phyloP scores from a whole-genome alignment of 2,329 filamentous ascomycete genomes.

The Trichophaea hybrida region DNA sequence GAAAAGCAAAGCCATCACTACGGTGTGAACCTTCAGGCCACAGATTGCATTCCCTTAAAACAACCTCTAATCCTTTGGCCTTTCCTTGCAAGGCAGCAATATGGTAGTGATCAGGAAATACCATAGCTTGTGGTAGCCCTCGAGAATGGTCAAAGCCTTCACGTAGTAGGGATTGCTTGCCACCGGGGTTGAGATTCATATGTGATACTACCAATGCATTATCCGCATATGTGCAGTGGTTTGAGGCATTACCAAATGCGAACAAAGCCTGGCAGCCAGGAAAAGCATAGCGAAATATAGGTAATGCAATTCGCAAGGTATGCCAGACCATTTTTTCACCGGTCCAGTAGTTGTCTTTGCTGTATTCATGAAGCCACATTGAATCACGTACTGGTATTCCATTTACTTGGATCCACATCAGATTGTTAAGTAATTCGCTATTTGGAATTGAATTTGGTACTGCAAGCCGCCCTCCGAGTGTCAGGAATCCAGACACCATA shows the following conservation, averaged over 20 bases:
- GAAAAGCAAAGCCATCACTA: neutral
- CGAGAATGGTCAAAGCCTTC: slow-evolving; percentile 6
- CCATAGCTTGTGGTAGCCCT: neutral
- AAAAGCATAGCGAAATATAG: slow-evolving; percentile 6
- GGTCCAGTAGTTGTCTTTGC: slow-evolving; percentile 11
- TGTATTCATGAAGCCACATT: slow-evolving; percentile 3
- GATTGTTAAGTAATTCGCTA: neutral
- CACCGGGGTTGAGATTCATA: slow-evolving; percentile 1
- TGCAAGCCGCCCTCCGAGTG: too few relatives aligned
- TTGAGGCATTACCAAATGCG: slow-evolving; percentile 12
- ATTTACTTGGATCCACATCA: neutral
- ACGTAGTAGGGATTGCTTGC: neutral
- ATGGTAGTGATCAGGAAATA: neutral
- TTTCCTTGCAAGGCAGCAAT: neutral
- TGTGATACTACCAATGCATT: slow-evolving; percentile 4
- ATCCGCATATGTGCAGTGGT: slow-evolving; percentile 3
- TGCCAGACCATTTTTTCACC: slow-evolving; percentile 9
- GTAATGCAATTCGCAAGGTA: too few relatives aligned
- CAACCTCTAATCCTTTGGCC: neutral
- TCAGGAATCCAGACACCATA: slow-evolving; percentile 8
- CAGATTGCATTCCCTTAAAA: neutral
- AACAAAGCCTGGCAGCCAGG: slow-evolving; percentile 4
- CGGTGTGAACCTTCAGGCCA: too few relatives aligned
- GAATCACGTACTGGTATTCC: neutral
- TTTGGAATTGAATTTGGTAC: slow-evolving; percentile 2